Evolutionary conservation across 1,139 yeast species (phyloP).

Genomic region (Blastobotrys capitulatus): DNA sequence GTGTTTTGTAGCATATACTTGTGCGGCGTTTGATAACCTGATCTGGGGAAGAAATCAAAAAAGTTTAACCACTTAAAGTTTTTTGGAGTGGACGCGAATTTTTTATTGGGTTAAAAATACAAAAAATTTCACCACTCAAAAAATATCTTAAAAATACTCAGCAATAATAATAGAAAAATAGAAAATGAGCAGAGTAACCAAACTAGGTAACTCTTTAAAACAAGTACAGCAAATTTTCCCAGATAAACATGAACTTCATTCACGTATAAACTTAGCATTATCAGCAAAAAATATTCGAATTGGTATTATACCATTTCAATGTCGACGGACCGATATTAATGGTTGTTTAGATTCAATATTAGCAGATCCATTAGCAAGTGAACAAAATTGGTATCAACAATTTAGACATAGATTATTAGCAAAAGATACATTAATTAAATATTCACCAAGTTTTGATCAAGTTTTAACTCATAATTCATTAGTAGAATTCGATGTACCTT

Average conservation of each 20-base stretch:
- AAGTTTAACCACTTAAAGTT: too few relatives aligned
- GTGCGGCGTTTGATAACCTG: not conserved
- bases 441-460: constrained; percentile 28
- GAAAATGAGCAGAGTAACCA: not conserved
- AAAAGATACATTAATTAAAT: constrained; percentile 32
- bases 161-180: too few relatives aligned
- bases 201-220: not conserved
- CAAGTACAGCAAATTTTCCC: constrained; percentile 26
- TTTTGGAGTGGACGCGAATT: too few relatives aligned
- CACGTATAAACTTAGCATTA: constrained; percentile 20
- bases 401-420: constrained; percentile 29
- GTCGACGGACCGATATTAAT: constrained; percentile 25
- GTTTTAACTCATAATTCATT: constrained; percentile 34
- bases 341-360: constrained; percentile 30
- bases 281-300: constrained; percentile 13
- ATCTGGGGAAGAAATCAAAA: not conserved
- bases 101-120: too few relatives aligned
- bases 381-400: constrained; percentile 30
- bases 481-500: constrained; percentile 34
- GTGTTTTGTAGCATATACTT: not conserved
- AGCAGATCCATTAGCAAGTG: constrained; percentile 35
- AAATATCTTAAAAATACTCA: too few relatives aligned
- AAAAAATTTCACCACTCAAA: too few relatives aligned
- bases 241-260: constrained; percentile 20
- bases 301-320: constrained; percentile 30